phyloP scores from a whole-genome alignment of 2,329 filamentous ascomycete species.

The Sporothrix humicola region DNA sequence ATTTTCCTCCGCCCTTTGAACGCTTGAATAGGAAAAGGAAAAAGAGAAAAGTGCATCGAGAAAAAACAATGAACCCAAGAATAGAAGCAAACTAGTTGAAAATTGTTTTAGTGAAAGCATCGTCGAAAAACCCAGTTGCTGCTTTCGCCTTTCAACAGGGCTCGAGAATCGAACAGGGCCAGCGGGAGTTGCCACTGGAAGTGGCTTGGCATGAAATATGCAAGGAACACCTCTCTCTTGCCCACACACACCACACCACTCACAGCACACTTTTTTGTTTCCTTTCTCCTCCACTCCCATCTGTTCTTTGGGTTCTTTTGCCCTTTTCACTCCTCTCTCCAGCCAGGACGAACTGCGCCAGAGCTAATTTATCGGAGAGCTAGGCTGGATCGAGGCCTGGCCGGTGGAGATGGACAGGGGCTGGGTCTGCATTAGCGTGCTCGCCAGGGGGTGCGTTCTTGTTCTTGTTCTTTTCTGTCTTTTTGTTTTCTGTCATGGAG shows the following conservation, averaged over 20 bases:
- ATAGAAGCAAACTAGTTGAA: conserved; percentile 21
- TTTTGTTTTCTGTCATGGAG: no score
- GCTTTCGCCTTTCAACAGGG: not conserved
- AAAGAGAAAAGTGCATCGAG: not conserved
- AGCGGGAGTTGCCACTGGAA: conserved; percentile 29
- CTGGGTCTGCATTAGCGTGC: conserved; percentile 20
- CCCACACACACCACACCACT: not conserved
- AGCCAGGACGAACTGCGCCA: not conserved
- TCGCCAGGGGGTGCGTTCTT: conserved; percentile 15
- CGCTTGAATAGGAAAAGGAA: not conserved
- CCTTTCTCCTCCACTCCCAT: not conserved
- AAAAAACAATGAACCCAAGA: conserved; percentile 4
- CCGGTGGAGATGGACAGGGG: conserved; percentile 20
- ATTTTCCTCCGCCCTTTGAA: not conserved
- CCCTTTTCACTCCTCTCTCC: not conserved
- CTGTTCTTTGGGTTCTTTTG: not conserved
- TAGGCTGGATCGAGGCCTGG: conserved; percentile 18
- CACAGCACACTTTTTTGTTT: not conserved
- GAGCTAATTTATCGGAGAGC: conserved; percentile 8
- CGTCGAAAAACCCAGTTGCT: not conserved
- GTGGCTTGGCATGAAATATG: conserved; percentile 28
- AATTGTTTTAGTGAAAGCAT: conserved; percentile 2
- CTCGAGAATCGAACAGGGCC: conserved; percentile 2
- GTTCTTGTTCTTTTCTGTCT: no score
- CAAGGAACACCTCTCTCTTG: conserved; percentile 21